Conservation (phyloP, 805 yeast genomes). For the Lachancea dasiensis region DNA sequence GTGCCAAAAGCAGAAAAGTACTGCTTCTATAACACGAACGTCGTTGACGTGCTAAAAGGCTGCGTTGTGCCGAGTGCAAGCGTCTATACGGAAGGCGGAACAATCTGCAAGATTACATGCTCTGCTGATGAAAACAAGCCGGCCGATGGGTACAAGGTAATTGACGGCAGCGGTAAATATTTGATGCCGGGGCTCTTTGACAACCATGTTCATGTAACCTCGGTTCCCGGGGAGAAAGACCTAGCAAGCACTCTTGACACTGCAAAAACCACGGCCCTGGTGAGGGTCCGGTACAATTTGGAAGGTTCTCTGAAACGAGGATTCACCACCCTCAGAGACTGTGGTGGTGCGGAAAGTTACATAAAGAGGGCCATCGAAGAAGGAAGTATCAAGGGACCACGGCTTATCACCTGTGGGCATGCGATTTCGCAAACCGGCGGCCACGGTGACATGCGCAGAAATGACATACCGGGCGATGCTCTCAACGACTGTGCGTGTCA, state of each 20-base stretch:
- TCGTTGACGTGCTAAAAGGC: conserved; percentile 12
- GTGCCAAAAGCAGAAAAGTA: conserved; percentile 4
- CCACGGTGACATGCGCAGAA: conserved; percentile 12
- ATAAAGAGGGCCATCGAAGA: conserved; percentile 10
- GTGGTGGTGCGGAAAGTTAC: conserved; percentile 14
- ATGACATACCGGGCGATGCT: conserved; percentile 10
- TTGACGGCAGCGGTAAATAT: conserved; percentile 13
- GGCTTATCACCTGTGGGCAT: conserved; percentile 13
- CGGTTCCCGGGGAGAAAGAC: conserved; percentile 12
- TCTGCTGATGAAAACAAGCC: conserved; percentile 2
- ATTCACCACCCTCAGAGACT: conserved; percentile 14
- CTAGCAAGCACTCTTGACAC: conserved; percentile 4
- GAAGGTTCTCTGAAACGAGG: conserved; percentile 12
- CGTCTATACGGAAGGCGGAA: conserved; percentile 12
- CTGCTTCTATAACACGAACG: conserved; percentile 11
- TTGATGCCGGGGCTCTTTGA: conserved; percentile 13
- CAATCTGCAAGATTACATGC: conserved; percentile 10
- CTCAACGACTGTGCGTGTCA: conserved; percentile 13
- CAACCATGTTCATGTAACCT: conserved; percentile 13
- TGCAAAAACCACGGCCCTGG: conserved; percentile 12
- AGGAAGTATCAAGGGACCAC: conserved; percentile 11
- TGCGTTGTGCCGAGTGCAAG: conserved; percentile 3
- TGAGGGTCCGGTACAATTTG: conserved; percentile 11
- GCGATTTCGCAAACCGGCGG: conserved; percentile 16
- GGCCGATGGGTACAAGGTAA: conserved; percentile 5